Conservation (phyloP, 2,329 filamentous ascomycete genomes). For the Sporothrix schenckii region DNA sequence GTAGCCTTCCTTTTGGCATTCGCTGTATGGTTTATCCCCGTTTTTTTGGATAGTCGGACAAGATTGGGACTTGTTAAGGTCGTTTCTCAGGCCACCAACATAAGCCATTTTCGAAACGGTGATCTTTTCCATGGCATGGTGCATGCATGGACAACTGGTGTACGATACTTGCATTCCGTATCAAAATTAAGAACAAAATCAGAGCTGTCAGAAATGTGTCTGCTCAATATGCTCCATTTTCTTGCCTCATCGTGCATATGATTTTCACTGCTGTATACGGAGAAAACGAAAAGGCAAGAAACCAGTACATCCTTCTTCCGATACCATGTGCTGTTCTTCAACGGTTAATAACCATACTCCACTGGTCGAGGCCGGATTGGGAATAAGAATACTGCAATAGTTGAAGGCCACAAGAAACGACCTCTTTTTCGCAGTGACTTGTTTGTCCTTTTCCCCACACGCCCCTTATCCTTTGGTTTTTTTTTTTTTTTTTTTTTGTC, state of each 20-base stretch:
- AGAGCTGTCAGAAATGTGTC: neutral
- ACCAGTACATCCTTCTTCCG: neutral
- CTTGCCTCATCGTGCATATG: slow-evolving; percentile 21
- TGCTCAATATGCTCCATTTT: neutral
- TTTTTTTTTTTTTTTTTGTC: neutral
- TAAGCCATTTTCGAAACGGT: neutral
- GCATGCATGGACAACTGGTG: no score
- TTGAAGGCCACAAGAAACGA: neutral
- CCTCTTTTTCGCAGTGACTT: no score
- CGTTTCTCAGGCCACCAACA: neutral
- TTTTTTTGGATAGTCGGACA: neutral
- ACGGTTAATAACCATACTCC: slow-evolving; percentile 19
- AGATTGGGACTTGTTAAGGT: neutral
- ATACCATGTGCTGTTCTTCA: slow-evolving; percentile 32
- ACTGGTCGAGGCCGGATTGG: neutral
- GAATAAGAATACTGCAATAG: neutral
- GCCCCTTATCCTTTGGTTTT: neutral
- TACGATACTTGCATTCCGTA: no score
- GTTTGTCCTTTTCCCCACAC: neutral
- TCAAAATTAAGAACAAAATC: neutral
- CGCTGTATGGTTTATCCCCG: neutral
- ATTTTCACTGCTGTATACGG: neutral
- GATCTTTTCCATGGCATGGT: neutral
- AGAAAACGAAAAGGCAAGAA: neutral
- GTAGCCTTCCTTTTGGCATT: neutral